Evolutionary conservation across 257 asterid species (phyloP).

Genomic region (Gentiana straminea): DNA sequence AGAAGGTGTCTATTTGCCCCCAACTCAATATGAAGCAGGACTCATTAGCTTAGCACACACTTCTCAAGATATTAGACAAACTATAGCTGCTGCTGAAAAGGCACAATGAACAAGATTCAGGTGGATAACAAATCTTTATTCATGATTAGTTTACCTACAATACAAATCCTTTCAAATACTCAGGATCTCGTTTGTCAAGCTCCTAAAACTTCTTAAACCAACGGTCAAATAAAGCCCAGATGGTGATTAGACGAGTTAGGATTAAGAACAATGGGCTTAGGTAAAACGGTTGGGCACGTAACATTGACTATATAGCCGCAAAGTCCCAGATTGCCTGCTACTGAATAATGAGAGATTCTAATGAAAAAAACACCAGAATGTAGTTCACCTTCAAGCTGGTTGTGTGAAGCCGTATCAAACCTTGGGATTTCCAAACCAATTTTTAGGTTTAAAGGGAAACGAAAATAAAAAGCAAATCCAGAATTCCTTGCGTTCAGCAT

Average conservation of each 20-base stretch:
- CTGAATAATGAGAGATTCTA: conserved; percentile 60
- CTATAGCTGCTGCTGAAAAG: conserved; percentile 62
- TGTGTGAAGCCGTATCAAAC: no score
- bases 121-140: background rate
- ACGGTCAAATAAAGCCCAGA: conserved; percentile 53
- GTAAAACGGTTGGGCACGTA: conserved; percentile 56
- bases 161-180: conserved; percentile 77
- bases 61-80: conserved; percentile 58
- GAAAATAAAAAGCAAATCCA: no score
- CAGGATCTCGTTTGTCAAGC: conserved; percentile 83
- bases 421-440: no score
- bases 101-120: background rate
- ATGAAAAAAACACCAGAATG: conserved; percentile 72
- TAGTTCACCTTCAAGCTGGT: conserved; percentile 70
- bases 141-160: conserved; percentile 19
- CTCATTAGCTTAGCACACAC: conserved; percentile 86
- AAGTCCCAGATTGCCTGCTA: conserved; percentile 57
- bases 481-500: no score
- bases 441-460: no score
- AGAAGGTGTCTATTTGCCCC: conserved; percentile 93
- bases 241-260: conserved; percentile 63
- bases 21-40: conserved; percentile 98
- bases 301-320: conserved; percentile 67
- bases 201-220: conserved; percentile 99
- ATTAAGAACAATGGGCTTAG: conserved; percentile 85